Conservation (phyloP, 345 rosid species). For the Populus alba region DNA sequence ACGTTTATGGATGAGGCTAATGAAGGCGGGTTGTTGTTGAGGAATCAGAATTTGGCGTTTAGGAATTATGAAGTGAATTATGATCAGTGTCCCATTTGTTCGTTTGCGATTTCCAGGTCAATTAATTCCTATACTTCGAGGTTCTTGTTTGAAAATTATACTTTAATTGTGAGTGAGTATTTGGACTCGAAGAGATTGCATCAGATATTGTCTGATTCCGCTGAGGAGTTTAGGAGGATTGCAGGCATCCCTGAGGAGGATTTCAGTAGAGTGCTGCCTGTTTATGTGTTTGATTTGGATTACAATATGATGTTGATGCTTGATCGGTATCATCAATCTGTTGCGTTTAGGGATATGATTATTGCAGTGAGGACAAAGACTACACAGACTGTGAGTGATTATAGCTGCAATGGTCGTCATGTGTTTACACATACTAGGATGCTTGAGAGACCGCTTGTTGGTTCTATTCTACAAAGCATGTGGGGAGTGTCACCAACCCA, state of each 20-base stretch:
- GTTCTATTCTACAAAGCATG: slow-evolving; percentile 95
- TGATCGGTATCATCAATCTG: slow-evolving; percentile 85
- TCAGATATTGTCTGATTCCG: slow-evolving; percentile 70
- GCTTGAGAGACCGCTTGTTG: slow-evolving; percentile 79
- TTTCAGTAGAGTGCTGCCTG: slow-evolving; percentile 73
- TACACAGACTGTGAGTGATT: slow-evolving; percentile 88
- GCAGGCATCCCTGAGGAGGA: slow-evolving; percentile 76
- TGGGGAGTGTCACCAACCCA: slow-evolving; percentile 99
- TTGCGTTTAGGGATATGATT: slow-evolving; percentile 90
- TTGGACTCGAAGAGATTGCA: slow-evolving; percentile 92
- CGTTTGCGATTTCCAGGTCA: slow-evolving; percentile 75
- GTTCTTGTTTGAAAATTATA: slow-evolving; percentile 93
- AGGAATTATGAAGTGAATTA: slow-evolving; percentile 56
- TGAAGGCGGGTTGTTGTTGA: slow-evolving; percentile 65
- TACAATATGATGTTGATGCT: slow-evolving; percentile 56
- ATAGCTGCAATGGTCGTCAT: slow-evolving; percentile 88
- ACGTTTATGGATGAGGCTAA: slow-evolving; percentile 65
- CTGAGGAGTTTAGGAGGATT: slow-evolving; percentile 71
- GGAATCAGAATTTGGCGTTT: slow-evolving; percentile 70
- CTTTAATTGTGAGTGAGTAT: slow-evolving; percentile 93
- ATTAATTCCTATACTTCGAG: slow-evolving; percentile 85
- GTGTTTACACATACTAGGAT: slow-evolving; percentile 80
- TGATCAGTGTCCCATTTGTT: slow-evolving; percentile 73
- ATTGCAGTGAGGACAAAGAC: slow-evolving; percentile 87
- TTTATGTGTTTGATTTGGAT: slow-evolving; percentile 93